Conservation (phyloP, 148 eudicot genomes). For the Vaccinium myrtillus region DNA sequence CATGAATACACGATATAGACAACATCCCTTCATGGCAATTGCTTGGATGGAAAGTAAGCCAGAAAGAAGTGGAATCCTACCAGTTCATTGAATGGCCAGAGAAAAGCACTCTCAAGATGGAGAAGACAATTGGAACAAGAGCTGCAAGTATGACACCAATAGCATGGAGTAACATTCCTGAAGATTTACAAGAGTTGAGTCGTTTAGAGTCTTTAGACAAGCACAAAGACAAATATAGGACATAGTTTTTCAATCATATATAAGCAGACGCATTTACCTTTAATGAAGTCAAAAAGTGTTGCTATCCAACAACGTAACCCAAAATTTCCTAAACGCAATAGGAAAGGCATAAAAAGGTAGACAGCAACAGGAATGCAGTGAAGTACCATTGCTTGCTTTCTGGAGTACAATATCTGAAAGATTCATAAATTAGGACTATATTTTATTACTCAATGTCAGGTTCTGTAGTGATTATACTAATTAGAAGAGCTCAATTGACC, state of each 20-base stretch:
- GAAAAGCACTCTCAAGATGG: slow-evolving; percentile 64
- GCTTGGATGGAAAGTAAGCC: not conserved
- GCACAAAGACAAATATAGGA: not conserved
- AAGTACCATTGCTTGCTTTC: slow-evolving; percentile 60
- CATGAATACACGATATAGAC: not conserved
- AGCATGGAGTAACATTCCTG: slow-evolving; percentile 71
- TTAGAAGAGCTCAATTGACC: not conserved
- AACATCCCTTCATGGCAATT: not conserved
- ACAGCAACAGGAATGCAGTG: slow-evolving; percentile 70
- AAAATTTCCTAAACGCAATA: slow-evolving; percentile 34
- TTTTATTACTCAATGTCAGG: not conserved
- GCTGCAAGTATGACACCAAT: slow-evolving; percentile 59
- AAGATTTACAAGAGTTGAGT: slow-evolving; percentile 16
- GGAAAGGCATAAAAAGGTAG: slow-evolving; percentile 61
- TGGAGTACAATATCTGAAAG: slow-evolving; percentile 69
- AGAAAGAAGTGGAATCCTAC: slow-evolving; percentile 38
- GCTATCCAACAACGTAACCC: slow-evolving; percentile 42
- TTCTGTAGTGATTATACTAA: not conserved
- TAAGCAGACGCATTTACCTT: slow-evolving; percentile 51
- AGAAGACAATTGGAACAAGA: slow-evolving; percentile 58
- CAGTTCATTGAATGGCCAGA: slow-evolving; percentile 77
- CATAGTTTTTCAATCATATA: not conserved
- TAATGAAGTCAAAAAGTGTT: slow-evolving; percentile 52
- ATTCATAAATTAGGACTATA: slow-evolving; percentile 4
- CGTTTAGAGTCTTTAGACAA: not conserved